These are phyloP conservation scores for Prototheca wickerhamii DNA, from an alignment of 163 green algal species.

Conservation along the genomic window DNA sequence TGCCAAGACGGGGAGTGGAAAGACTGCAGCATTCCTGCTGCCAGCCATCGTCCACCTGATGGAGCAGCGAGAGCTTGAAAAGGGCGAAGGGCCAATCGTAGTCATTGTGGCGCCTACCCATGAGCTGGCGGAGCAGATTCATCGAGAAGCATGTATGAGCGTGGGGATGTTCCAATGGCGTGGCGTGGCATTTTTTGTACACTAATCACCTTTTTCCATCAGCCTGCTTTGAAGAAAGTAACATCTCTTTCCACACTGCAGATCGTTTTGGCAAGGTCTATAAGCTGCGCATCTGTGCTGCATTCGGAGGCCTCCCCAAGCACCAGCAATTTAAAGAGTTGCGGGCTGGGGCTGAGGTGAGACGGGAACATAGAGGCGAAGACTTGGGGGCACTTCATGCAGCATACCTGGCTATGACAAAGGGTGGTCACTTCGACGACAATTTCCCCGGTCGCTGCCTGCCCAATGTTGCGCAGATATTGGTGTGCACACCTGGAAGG, in stretches of 20 bases:
- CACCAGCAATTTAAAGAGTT: conserved; percentile 88
- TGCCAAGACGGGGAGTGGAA: conserved; percentile 77
- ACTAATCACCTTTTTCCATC: no score
- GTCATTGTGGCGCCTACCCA: conserved; percentile 81
- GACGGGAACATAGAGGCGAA: background rate
- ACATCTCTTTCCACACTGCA: background rate
- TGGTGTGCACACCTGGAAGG: conserved; percentile 76
- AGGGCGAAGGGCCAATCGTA: conserved; percentile 69
- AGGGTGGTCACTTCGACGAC: no score
- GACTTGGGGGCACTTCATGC: no score
- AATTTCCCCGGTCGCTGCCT: no score
- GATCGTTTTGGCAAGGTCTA: conserved; percentile 42
- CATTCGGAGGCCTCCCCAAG: conserved; percentile 84
- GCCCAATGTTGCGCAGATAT: no score
- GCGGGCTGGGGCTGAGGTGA: conserved; percentile 56
- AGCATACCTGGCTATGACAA: no score
- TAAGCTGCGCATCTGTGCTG: conserved; percentile 48
- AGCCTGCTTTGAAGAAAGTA: background rate
- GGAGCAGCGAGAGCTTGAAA: conserved; percentile 63
- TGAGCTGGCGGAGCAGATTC: conserved; percentile 94
- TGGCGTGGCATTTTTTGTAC: no score
- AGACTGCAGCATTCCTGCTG: conserved; percentile 84
- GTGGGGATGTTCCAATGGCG: no score
- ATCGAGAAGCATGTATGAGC: conserved; percentile 69
- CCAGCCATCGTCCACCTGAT: conserved; percentile 79